Conservation (phyloP, 2,329 filamentous ascomycete genomes). For the Chaetomiaceae sp. region DNA sequence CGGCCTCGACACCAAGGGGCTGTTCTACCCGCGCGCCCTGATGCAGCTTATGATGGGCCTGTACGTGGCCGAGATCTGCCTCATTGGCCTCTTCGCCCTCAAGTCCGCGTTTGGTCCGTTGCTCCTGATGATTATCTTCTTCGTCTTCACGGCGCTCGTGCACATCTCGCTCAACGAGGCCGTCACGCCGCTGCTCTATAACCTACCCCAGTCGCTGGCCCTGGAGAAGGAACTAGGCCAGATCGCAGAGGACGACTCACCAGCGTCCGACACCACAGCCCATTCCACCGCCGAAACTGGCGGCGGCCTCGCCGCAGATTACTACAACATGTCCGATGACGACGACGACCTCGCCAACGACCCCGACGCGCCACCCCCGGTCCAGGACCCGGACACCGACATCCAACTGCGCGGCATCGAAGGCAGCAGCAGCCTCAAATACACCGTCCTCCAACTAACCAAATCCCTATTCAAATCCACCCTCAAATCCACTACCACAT, state of each 20-base stretch:
- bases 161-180: constrained; percentile 66
- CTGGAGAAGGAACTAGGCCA: constrained; percentile 25
- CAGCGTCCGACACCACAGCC: constrained; percentile 13
- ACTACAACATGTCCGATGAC: constrained; percentile 28
- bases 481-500: constrained; percentile 15
- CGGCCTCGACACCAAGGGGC: constrained; percentile 78
- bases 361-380: constrained; percentile 30
- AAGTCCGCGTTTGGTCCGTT: constrained; percentile 62
- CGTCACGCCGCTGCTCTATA: constrained; percentile 65
- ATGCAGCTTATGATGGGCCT: constrained; percentile 79
- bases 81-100: constrained; percentile 76
- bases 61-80: constrained; percentile 71
- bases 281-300: not conserved
- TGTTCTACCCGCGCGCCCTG: constrained; percentile 79
- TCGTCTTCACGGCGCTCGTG: constrained; percentile 70
- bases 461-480: constrained; percentile 19
- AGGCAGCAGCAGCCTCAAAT: constrained; percentile 24
- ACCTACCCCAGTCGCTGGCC: constrained; percentile 61
- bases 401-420: constrained; percentile 26
- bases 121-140: constrained; percentile 66
- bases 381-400: constrained; percentile 29
- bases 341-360: constrained; percentile 26
- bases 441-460: constrained; percentile 22
- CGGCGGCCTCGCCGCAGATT: constrained; percentile 26
- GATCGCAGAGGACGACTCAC: constrained; percentile 15